phyloP scores from a whole-genome alignment of 1,139 yeast genomes.

The Sugiyamaella neomexicana region DNA sequence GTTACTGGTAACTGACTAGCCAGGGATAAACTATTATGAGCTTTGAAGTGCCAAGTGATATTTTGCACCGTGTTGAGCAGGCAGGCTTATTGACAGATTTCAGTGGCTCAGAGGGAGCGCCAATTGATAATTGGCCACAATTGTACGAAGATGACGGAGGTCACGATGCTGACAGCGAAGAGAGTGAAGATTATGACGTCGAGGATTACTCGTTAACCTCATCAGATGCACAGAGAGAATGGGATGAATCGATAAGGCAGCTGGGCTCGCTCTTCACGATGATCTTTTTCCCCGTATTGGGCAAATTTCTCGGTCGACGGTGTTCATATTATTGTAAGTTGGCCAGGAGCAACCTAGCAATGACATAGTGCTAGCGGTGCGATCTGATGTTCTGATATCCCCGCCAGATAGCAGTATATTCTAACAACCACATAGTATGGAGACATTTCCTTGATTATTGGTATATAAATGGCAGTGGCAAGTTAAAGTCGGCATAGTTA shows the following conservation, averaged over 20 bases:
- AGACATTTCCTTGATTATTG: constrained; percentile 25
- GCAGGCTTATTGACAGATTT: constrained; percentile 8
- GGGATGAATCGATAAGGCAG: constrained; percentile 76
- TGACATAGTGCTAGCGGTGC: too few relatives aligned
- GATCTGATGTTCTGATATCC: too few relatives aligned
- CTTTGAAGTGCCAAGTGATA: constrained; percentile 3
- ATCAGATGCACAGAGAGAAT: constrained; percentile 64
- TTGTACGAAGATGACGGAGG: constrained; percentile 13
- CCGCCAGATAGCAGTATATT: too few relatives aligned
- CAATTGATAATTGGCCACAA: constrained; percentile 5
- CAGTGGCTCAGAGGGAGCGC: not conserved
- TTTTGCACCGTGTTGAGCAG: constrained; percentile 4
- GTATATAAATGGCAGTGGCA: not conserved
- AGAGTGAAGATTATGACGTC: constrained; percentile 19
- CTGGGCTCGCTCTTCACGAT: constrained; percentile 56
- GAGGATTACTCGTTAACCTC: constrained; percentile 20
- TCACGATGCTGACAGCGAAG: constrained; percentile 16
- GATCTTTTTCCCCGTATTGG: constrained; percentile 66
- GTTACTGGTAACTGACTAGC: not conserved
- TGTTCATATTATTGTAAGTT: constrained; percentile 47
- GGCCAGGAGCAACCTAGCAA: too few relatives aligned
- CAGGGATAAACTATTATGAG: constrained; percentile 1
- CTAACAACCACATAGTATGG: constrained; percentile 25
- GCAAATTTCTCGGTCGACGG: constrained; percentile 69
- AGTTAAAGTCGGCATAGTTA: not conserved